Evolutionary conservation across 2,329 filamentous ascomycete genomes (phyloP).

Genomic region (Xylaria sp.): DNA sequence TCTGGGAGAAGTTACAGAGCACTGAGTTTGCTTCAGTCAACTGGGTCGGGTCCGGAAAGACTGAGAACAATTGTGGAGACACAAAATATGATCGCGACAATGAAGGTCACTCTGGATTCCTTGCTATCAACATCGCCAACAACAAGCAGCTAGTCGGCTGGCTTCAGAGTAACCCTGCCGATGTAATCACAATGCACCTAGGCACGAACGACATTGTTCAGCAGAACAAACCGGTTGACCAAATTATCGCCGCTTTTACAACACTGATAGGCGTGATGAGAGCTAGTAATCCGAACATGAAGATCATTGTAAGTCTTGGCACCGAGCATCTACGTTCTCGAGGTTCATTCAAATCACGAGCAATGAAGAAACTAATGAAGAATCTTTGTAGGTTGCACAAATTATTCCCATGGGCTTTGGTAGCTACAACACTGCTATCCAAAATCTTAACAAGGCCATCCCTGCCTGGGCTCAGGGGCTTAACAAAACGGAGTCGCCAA

Average conservation of each 20-base stretch:
- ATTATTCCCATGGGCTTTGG: slow-evolving; percentile 52
- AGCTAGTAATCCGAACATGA: slow-evolving; percentile 53
- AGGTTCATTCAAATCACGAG: not conserved
- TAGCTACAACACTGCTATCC: slow-evolving; percentile 51
- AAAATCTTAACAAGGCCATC: slow-evolving; percentile 53
- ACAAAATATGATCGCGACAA: slow-evolving; percentile 55
- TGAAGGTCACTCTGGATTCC: slow-evolving; percentile 56
- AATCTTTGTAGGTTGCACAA: slow-evolving; percentile 51
- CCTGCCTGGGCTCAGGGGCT: slow-evolving; percentile 52
- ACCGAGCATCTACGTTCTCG: not conserved
- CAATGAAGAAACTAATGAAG: not conserved
- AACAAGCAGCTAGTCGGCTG: slow-evolving; percentile 55
- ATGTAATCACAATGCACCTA: slow-evolving; percentile 58
- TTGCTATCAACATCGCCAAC: slow-evolving; percentile 57
- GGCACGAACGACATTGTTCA: slow-evolving; percentile 58
- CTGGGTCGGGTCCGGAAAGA: slow-evolving; percentile 52
- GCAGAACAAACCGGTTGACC: slow-evolving; percentile 50
- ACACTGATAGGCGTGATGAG: slow-evolving; percentile 54
- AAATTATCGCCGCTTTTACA: slow-evolving; percentile 55
- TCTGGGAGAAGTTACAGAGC: slow-evolving; percentile 54
- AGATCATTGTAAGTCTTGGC: slow-evolving; percentile 53
- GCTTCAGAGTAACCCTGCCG: slow-evolving; percentile 55
- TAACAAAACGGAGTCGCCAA: slow-evolving; percentile 53
- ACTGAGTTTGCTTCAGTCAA: slow-evolving; percentile 53
- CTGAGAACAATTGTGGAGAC: slow-evolving; percentile 51